Evolutionary conservation across 345 rosid genomes (phyloP), one percentile per base, ranked within the genome.

Genomic region (Streptanthus diversifolius): DNA sequence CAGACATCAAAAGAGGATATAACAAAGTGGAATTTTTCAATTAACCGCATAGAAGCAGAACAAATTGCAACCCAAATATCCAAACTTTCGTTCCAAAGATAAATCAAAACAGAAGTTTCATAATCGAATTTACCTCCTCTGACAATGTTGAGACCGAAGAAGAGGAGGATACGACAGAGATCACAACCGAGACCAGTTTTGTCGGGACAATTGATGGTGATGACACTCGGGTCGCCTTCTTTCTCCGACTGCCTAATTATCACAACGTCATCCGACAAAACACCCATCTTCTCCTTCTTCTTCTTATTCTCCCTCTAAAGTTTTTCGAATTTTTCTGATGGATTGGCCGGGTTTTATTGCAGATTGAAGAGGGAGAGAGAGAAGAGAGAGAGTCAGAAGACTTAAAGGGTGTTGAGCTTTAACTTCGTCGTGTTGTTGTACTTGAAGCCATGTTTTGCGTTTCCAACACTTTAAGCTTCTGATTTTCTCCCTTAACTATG

Each of bases 151-250:
- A 89, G 83, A 24, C 97, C 97, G 80, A 95, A 91, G 86, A 86
- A 87, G 83, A 95, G 97, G 35, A 95, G 80, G 83, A 95, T 83
- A 68, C 97, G 96, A 62, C 97, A 91, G 60, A 95, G 77, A 72
- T 95, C 99, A 56, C 93, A 87, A 72, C 99, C 99, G 4, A 95
- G 77, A 3, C 99, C 99, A 47, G 99, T 91, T 82, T 95, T 95
- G 81, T 95, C 99, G 5, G 97, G 99, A 80, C 99, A 93, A 63
- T 93, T 93, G 12, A 95, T 79, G 17, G 95, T 90, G 43, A 95
- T 85, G 30, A 88, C 85, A 80, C 77, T 83, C 2, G 87, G 86
- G 40, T 87, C 96, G 14, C 87, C 93, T 84, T 88, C 91, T 74
- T 82, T 85, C 71, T 88, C 99, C 0, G 99, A 51, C 40, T 74